Evolutionary conservation across 1,284 basidiomycete species (phyloP).

Genomic region (Hemileia vastatrix): DNA sequence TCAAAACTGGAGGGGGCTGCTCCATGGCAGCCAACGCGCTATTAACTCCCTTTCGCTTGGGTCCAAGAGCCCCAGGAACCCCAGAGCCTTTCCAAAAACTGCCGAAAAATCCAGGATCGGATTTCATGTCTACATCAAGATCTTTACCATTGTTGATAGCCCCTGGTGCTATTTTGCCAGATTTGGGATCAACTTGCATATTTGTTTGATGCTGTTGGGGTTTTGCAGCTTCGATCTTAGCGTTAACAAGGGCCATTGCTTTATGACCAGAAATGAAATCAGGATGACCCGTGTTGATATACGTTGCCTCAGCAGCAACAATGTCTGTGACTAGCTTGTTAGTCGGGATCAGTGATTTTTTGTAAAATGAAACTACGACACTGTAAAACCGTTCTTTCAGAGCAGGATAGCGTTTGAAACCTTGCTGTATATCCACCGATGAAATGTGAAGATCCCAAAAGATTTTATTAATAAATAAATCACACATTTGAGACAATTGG

Average conservation of each 20-base stretch:
- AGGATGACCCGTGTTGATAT: slow-evolving; percentile 97
- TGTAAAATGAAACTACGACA: slow-evolving; percentile 93
- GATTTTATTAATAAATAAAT: background rate
- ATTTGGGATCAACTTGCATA: slow-evolving; percentile 58
- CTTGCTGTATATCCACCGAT: slow-evolving; percentile 53
- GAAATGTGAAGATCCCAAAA: background rate
- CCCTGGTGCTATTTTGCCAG: slow-evolving; percentile 54
- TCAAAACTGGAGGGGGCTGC: slow-evolving; percentile 75
- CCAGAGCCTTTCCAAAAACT: slow-evolving; percentile 65
- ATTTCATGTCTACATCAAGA: slow-evolving; percentile 77
- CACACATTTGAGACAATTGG: background rate
- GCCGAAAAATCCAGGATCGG: slow-evolving; percentile 81
- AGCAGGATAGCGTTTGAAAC: slow-evolving; percentile 88
- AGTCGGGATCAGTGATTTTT: slow-evolving; percentile 81
- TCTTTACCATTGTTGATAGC: slow-evolving; percentile 84
- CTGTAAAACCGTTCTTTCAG: slow-evolving; percentile 87
- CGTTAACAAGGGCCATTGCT: slow-evolving; percentile 76
- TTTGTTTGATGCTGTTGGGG: slow-evolving; percentile 61
- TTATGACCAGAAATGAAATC: slow-evolving; percentile 96
- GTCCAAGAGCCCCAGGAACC: slow-evolving; percentile 47
- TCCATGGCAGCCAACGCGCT: slow-evolving; percentile 60
- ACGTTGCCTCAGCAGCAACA: slow-evolving; percentile 88
- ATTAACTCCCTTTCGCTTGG: slow-evolving; percentile 61
- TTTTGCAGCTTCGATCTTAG: slow-evolving; percentile 59
- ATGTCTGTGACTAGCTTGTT: slow-evolving; percentile 88